Evolutionary conservation across 2,329 filamentous ascomycete genomes (phyloP).

Genomic region (Microcyclospora pomicola): DNA sequence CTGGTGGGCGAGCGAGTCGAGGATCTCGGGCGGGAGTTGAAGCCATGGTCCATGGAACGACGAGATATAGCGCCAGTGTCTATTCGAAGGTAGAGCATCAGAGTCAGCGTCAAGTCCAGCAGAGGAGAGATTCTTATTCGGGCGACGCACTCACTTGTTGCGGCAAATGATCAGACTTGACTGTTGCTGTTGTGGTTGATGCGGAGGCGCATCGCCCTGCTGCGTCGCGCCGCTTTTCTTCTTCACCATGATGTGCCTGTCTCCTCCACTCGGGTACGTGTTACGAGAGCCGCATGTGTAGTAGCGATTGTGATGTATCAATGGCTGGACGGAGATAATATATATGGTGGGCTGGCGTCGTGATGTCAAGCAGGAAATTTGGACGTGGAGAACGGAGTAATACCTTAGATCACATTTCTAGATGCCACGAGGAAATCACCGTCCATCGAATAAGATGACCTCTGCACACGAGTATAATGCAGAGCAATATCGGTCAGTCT

Average conservation of each 20-base stretch:
- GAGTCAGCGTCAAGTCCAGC: neutral
- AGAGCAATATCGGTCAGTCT: too few relatives aligned
- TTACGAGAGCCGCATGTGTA: too few relatives aligned
- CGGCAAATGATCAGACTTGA: conserved; percentile 49
- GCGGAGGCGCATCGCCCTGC: conserved; percentile 8
- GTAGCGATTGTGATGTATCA: too few relatives aligned
- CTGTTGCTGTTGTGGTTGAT: conserved; percentile 27
- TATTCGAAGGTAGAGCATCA: conserved; percentile 24
- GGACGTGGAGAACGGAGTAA: too few relatives aligned
- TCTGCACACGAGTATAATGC: too few relatives aligned
- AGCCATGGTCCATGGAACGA: conserved; percentile 76
- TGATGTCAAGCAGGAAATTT: too few relatives aligned
- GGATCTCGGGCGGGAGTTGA: conserved; percentile 61
- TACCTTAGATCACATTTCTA: too few relatives aligned
- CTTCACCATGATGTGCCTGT: conserved; percentile 16
- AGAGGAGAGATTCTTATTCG: conserved; percentile 3
- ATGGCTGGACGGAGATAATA: too few relatives aligned
- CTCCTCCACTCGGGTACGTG: too few relatives aligned
- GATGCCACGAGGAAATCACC: too few relatives aligned
- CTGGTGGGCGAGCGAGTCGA: conserved; percentile 63
- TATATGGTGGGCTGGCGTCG: too few relatives aligned
- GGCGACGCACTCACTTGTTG: conserved; percentile 47
- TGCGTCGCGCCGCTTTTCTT: conserved; percentile 16
- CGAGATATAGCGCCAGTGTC: conserved; percentile 76
- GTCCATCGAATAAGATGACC: too few relatives aligned